Percentiles rank a stretch among this genome's conserved stretches.
Evolutionary conservation across 495 filamentous ascomycete species (phyloP).

Genomic region (Penicillium longicatenatum): DNA sequence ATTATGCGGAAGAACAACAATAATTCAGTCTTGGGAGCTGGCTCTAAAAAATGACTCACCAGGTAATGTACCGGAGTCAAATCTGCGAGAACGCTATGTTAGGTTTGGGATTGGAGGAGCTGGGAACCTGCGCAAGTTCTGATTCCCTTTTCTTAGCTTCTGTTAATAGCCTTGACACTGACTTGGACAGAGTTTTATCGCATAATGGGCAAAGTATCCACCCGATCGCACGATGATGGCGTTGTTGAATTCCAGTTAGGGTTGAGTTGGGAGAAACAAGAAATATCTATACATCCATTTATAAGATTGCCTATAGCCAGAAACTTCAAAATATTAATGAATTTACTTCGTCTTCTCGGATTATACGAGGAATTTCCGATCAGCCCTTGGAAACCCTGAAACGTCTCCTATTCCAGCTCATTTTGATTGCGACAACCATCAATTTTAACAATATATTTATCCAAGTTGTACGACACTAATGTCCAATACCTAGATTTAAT

Average conservation of each 20-base stretch:
- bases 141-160: constrained; percentile 12
- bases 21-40: constrained; percentile 16
- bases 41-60: background rate
- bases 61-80: background rate
- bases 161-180: background rate
- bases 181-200: constrained; percentile 16
- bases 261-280: too few relatives aligned
- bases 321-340: too few relatives aligned
- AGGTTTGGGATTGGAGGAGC: constrained; percentile 43
- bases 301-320: too few relatives aligned
- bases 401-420: too few relatives aligned
- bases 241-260: background rate
- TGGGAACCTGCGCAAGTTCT: constrained; percentile 41
- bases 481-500: too few relatives aligned
- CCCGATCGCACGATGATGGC: constrained; percentile 3
- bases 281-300: too few relatives aligned
- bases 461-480: too few relatives aligned
- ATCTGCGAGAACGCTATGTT: constrained; percentile 32
- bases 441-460: too few relatives aligned
- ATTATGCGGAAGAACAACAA: constrained; percentile 7
- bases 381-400: too few relatives aligned
- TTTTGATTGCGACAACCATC: too few relatives aligned
- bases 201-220: constrained; percentile 16
- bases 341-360: too few relatives aligned
- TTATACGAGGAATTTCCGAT: too few relatives aligned